These are phyloP conservation scores for Vigna nakashimae DNA, from an alignment of 306 rosid species.

Conservation along the genomic window DNA sequence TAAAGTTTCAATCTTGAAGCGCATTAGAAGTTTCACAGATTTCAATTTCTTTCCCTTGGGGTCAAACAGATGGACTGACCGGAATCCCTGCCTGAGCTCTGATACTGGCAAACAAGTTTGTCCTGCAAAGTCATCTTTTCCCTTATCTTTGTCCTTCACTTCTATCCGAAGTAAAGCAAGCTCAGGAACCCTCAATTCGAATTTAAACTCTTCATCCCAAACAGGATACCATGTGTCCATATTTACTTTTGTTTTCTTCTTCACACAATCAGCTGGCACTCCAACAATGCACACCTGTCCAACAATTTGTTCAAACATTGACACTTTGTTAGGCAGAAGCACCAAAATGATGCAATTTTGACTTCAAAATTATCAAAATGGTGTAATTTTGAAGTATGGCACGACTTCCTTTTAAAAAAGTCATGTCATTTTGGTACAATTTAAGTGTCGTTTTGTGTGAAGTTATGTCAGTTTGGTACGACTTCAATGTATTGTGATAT, in stretches of 20 bases:
- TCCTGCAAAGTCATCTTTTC: conserved; percentile 84
- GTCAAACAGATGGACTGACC: conserved; percentile 68
- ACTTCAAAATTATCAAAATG: too few relatives aligned
- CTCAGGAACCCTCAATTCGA: conserved; percentile 74
- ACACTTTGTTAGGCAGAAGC: too few relatives aligned
- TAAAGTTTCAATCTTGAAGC: conserved; percentile 51
- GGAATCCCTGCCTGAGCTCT: conserved; percentile 71
- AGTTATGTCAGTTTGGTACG: too few relatives aligned
- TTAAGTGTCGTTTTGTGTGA: too few relatives aligned
- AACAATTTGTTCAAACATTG: neutral
- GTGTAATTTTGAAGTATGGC: too few relatives aligned
- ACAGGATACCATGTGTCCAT: conserved; percentile 77
- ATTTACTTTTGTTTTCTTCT: conserved; percentile 59
- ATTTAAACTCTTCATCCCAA: conserved; percentile 84
- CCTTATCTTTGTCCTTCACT: conserved; percentile 73
- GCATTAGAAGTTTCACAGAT: conserved; percentile 65
- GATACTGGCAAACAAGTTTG: conserved; percentile 84
- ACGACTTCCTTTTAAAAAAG: too few relatives aligned
- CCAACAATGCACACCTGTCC: conserved; percentile 57
- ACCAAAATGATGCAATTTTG: too few relatives aligned
- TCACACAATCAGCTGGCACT: conserved; percentile 68
- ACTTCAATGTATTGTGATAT: too few relatives aligned
- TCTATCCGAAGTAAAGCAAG: conserved; percentile 75
- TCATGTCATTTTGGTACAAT: too few relatives aligned
- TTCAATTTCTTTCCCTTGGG: conserved; percentile 63